Conservation (phyloP, 163 green algal species). For the Scenedesmus sp. region DNA sequence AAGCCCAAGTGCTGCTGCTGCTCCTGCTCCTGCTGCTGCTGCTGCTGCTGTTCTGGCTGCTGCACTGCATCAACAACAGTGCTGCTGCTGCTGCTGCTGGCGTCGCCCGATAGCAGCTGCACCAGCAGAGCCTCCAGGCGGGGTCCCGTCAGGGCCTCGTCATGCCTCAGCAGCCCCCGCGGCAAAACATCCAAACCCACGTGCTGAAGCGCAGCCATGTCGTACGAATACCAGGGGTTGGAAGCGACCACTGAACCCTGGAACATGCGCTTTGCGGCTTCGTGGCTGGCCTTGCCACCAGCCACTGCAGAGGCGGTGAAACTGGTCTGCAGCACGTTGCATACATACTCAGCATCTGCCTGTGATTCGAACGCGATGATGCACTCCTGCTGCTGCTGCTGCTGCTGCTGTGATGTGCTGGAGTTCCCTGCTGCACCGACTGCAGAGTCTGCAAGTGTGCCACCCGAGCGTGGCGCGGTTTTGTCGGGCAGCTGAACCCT, state of each 20-base stretch:
- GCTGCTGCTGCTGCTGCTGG: neutral
- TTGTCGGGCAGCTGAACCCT: neutral
- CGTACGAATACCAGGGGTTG: slow-evolving; percentile 48
- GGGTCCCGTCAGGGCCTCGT: neutral
- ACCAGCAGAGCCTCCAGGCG: slow-evolving; percentile 33
- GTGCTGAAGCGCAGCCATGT: slow-evolving; percentile 36
- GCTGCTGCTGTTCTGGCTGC: slow-evolving; percentile 30
- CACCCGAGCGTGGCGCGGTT: neutral
- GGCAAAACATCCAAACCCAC: slow-evolving; percentile 42
- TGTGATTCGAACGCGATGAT: slow-evolving; percentile 39
- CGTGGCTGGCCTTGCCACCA: neutral
- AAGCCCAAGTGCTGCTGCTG: neutral
- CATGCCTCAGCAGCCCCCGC: neutral
- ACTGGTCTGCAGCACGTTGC: neutral
- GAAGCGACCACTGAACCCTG: slow-evolving; percentile 15
- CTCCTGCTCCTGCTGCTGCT: slow-evolving; percentile 22
- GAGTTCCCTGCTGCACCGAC: neutral
- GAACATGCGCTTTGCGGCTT: neutral
- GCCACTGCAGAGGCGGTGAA: neutral
- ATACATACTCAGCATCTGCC: slow-evolving; percentile 48
- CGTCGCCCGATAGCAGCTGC: neutral
- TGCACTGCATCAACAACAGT: neutral
- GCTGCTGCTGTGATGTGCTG: slow-evolving; percentile 16
- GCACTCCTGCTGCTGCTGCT: slow-evolving; percentile 37
- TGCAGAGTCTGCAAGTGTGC: neutral